A percentile compares a stretch with the other conserved stretches of the same genome.
phyloP scores from a whole-genome alignment of 1,284 basidiomycete species.

The Irpex lacteus region DNA sequence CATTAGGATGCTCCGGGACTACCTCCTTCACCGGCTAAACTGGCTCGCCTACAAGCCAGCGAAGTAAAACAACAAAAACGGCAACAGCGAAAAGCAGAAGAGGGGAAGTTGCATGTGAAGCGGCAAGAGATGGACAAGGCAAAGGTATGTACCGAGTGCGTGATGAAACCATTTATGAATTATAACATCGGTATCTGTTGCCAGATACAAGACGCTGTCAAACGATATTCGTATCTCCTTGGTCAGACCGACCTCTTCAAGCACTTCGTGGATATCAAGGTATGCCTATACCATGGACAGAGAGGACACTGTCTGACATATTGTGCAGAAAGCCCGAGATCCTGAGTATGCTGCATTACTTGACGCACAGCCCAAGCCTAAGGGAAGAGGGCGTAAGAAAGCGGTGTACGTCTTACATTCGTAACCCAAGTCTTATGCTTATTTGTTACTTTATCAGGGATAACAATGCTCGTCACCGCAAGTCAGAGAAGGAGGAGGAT shows the following conservation, averaged over 20 bases:
- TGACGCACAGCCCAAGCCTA: slow-evolving; percentile 80
- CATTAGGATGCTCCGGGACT: slow-evolving; percentile 26
- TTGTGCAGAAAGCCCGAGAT: slow-evolving; percentile 77
- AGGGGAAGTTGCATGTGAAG: slow-evolving; percentile 63
- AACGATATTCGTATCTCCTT: slow-evolving; percentile 91
- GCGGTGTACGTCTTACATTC: slow-evolving; percentile 48
- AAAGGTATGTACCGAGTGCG: slow-evolving; percentile 47
- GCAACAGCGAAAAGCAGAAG: slow-evolving; percentile 66
- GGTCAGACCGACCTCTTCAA: slow-evolving; percentile 96
- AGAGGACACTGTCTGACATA: neutral
- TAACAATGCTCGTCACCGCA: slow-evolving; percentile 82
- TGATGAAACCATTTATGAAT: neutral
- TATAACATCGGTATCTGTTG: slow-evolving; percentile 1
- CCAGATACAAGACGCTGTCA: slow-evolving; percentile 90
- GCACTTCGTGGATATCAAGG: slow-evolving; percentile 95
- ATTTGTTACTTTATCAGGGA: slow-evolving; percentile 40
- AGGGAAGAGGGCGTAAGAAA: slow-evolving; percentile 80
- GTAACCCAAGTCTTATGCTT: neutral
- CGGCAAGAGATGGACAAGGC: slow-evolving; percentile 81
- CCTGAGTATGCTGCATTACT: slow-evolving; percentile 92
- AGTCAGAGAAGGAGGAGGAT: slow-evolving; percentile 98
- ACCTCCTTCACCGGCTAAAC: slow-evolving; percentile 37
- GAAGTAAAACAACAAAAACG: slow-evolving; percentile 50
- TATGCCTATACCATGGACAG: slow-evolving; percentile 26
- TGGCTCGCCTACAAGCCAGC: slow-evolving; percentile 35